These are phyloP conservation scores for Vitis rupestris DNA, from an alignment of 164 flowering plant species.

Conservation along the genomic window DNA sequence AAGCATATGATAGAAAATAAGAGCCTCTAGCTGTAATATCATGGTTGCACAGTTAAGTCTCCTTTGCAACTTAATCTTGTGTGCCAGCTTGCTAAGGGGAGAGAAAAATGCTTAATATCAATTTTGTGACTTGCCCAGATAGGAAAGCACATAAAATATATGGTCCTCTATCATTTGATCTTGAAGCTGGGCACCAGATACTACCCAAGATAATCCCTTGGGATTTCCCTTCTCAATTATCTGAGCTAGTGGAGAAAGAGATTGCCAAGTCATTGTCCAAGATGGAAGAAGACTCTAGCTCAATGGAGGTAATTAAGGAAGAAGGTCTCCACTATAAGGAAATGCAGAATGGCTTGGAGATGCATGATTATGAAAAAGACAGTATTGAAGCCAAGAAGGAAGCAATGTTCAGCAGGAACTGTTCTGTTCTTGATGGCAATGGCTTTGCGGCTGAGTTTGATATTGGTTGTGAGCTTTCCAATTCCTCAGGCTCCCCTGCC, in stretches of 20 bases:
- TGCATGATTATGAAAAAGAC: constrained; percentile 18
- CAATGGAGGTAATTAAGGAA: constrained; percentile 26
- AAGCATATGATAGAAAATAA: too few species aligned
- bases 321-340: constrained; percentile 27
- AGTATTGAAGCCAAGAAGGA: constrained; percentile 58
- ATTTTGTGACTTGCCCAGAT: constrained; percentile 35
- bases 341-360: constrained; percentile 20
- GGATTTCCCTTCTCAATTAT: constrained; percentile 62
- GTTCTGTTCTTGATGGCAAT: constrained; percentile 27
- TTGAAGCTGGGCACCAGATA: constrained; percentile 56
- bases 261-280: constrained; percentile 42
- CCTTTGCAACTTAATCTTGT: not conserved
- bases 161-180: constrained; percentile 51
- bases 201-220: constrained; percentile 68
- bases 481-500: constrained; percentile 50
- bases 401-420: constrained; percentile 55
- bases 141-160: constrained; percentile 19
- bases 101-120: not conserved
- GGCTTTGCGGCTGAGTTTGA: constrained; percentile 27
- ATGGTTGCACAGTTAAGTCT: not conserved
- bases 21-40: too few species aligned
- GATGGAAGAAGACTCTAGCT: constrained; percentile 32
- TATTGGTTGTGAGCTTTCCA: constrained; percentile 29
- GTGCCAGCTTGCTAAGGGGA: not conserved
- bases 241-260: constrained; percentile 69